These are phyloP conservation scores for Aurantiochytrium sp. DNA, from an alignment of 108 stramenopile genomes.

Conservation along the genomic window DNA sequence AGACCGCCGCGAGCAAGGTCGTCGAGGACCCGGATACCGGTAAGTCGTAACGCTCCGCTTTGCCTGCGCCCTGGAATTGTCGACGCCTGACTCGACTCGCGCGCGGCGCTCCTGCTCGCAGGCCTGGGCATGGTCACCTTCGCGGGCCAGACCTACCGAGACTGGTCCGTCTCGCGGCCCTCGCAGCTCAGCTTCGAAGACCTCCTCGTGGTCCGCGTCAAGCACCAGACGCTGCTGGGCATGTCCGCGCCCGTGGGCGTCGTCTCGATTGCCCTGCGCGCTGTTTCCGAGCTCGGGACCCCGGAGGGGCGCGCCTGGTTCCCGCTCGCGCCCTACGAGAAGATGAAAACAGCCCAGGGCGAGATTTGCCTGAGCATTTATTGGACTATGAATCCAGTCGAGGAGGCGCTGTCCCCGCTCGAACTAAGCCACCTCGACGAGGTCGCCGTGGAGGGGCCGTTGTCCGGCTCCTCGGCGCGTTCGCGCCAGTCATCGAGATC, in stretches of 20 bases:
- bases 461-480: neutral
- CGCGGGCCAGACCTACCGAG: neutral
- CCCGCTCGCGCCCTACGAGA: neutral
- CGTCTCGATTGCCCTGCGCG: slow-evolving; percentile 5
- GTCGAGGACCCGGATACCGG: neutral
- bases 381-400: neutral
- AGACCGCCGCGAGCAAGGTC: neutral
- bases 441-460: too few species aligned
- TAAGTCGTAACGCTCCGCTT: neutral
- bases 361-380: neutral
- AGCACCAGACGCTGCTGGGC: neutral
- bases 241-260: neutral
- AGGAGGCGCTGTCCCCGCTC: neutral
- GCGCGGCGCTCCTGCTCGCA: too few species aligned
- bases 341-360: neutral
- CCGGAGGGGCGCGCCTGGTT: neutral
- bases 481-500: neutral
- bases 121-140: neutral
- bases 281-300: neutral
- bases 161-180: neutral
- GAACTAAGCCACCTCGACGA: too few species aligned
- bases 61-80: too few species aligned
- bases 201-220: neutral
- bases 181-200: slow-evolving; percentile 10
- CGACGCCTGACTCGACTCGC: too few species aligned